A percentile compares a stretch with the other conserved stretches of the same genome.
These are phyloP conservation scores for Blastocystis sp. DNA, from an alignment of 352 stramenopile genomes.

Conservation along the genomic window DNA sequence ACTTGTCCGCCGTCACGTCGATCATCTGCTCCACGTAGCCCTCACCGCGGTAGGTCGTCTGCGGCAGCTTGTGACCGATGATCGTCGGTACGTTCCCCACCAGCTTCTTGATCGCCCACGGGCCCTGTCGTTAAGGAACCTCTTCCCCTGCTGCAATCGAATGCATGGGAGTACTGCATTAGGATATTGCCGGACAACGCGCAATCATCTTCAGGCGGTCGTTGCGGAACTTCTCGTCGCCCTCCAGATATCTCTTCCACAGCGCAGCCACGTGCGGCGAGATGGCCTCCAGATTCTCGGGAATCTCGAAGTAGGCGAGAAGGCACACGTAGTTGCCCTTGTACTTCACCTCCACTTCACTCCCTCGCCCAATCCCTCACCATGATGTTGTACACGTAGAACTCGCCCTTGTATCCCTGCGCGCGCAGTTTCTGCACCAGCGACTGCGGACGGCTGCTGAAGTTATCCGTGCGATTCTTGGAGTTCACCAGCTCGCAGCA, in stretches of 20 bases:
- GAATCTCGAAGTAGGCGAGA: conserved; percentile 29
- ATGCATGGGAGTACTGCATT: no score
- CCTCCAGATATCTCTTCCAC: conserved; percentile 38
- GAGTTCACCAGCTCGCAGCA: conserved; percentile 44
- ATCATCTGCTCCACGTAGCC: conserved; percentile 42
- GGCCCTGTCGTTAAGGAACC: conserved; percentile 12
- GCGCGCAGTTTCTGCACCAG: conserved; percentile 27
- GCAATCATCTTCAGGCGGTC: conserved; percentile 53
- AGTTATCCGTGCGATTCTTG: background rate
- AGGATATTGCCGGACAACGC: conserved; percentile 30
- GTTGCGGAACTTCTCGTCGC: conserved; percentile 18
- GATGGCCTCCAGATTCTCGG: conserved; percentile 20
- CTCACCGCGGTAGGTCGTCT: conserved; percentile 30
- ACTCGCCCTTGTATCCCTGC: conserved; percentile 51
- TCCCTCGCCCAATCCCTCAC: background rate
- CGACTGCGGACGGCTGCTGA: background rate
- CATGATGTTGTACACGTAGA: conserved; percentile 67
- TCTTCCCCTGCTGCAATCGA: background rate
- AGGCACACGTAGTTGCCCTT: conserved; percentile 12
- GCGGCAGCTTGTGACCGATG: conserved; percentile 53
- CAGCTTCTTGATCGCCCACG: conserved; percentile 24
- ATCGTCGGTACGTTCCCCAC: conserved; percentile 44
- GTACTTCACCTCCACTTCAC: conserved; percentile 12
- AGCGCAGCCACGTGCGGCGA: conserved; percentile 21
- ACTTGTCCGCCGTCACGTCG: conserved; percentile 55